Evolutionary conservation across 1,284 basidiomycete genomes (phyloP).

Genomic region (Lignosus rhinocerotis): DNA sequence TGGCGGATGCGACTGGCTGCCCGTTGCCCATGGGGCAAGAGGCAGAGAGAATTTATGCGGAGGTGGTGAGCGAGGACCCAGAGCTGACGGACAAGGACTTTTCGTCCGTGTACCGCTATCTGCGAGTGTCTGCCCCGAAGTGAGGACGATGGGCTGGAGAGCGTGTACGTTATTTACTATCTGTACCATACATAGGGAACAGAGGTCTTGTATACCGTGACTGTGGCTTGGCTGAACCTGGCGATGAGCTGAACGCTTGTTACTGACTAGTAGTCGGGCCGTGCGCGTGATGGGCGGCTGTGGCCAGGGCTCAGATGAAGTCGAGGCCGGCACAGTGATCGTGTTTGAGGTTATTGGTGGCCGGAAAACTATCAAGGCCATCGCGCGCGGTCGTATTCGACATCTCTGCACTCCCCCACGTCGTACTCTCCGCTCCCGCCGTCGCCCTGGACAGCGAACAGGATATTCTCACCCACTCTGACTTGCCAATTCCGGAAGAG

Average conservation of each 20-base stretch:
- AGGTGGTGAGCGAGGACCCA: constrained; percentile 52
- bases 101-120: constrained; percentile 73
- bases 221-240: neutral
- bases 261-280: neutral
- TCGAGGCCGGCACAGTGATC: constrained; percentile 4
- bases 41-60: constrained; percentile 60
- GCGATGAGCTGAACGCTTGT: neutral
- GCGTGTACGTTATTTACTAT: neutral
- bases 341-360: neutral
- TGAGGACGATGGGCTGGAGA: constrained; percentile 4
- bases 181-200: neutral
- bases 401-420: constrained; percentile 6
- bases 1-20: constrained; percentile 51
- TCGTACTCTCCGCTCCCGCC: constrained; percentile 1
- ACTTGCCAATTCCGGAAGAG: constrained; percentile 13
- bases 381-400: constrained; percentile 2
- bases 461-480: constrained; percentile 5
- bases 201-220: neutral
- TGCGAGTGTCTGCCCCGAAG: constrained; percentile 34
- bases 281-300: constrained; percentile 17
- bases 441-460: constrained; percentile 12
- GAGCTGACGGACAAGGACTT: constrained; percentile 74
- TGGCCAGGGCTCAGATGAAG: constrained; percentile 1
- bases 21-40: constrained; percentile 66
- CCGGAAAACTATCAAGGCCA: neutral